Base-by-base conservation (phyloP, 2,329 filamentous ascomycete species). In the Colletotrichum godetiae region DNA sequence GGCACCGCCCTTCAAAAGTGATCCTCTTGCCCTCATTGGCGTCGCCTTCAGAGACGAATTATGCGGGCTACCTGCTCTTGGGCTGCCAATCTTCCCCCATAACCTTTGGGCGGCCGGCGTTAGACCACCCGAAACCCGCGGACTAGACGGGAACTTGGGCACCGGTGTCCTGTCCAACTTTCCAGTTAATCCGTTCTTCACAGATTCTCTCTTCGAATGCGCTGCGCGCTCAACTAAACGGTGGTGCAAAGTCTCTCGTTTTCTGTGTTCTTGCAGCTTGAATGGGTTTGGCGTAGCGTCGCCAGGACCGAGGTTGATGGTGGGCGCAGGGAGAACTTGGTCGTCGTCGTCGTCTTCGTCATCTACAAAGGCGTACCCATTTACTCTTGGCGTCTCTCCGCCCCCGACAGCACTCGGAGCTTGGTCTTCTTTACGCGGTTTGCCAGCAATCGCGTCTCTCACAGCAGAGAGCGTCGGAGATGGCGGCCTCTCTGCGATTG, bases 321-420 rank as follows among this genome's bases (percentile, higher is more conserved):
- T 75, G n/a, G 86, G 83, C 58, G 80, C 74, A 13, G 78, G 52
- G 8, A 67, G 29, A 5, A 67, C n/a, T 8, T 81, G 78, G 1
- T 85, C 84, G 19, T 87, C 87, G 19, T 87, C 87, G 0, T 90
- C 89, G 53, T 89, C 87, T 61, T 93, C 93, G 69, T 97, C 95
- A 77, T 98, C 95, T 46, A 99, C 95, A 82, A 98, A 98, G 0
- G 95, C 90, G 81, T 98, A 99, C 1, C 97, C 97, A 75, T 97
- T 97, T 0, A 98, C 94, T 2, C 94, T 89, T 0, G 96, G 97
- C 0, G 96, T 98, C 81, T 97, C 95, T 71, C 88, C 89, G 19
- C 92, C 93, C 1, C 87, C 86, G 11, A 85, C 81, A 5, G 82
- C 85, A 6, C 78, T 85, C 0, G 90, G 90, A 76, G 94, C 92